Base-by-base conservation (phyloP, 169 alveolate genomes). In the Plasmodium coatneyi region DNA sequence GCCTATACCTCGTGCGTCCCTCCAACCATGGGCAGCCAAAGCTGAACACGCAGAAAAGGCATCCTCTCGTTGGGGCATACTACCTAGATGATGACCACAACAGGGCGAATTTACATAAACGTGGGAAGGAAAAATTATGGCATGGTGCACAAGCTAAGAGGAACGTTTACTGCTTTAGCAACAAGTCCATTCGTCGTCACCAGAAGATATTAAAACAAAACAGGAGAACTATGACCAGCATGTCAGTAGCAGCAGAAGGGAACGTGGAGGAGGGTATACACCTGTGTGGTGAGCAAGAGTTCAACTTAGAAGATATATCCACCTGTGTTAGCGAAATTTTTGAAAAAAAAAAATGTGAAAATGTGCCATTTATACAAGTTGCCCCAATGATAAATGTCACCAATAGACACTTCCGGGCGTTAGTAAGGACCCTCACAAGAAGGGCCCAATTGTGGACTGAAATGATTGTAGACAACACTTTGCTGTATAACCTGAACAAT, bases 371-470 rank as follows among this genome's bases (percentile, higher is more conserved):
- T 76, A 93, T 98, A 32, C 97, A 98, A 36, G 98, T 98, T 30
- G 99, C 99, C 22, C 99, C 99, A 30, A 98, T 98, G 99, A 97
- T 98, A n/a, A 99, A 98, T 93, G 98, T 98, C 32, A 96, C 99
- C 12, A 97, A 98, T 74, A 93, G 95, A 32, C 98, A 97, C 82
- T 98, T 97, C 96, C 93, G 99, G 91, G 95, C 96, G 28, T 79
- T 84, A 43, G 92, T 54, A 5, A 80, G 99, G 32, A 93, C 98
- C 52, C 84, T 98, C 32, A 97, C 99, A 19, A 96, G 93, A 83
- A 92, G 96, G 78, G 96, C 98, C 16, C 97, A 97, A 79, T 91
- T 98, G 30, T 98, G 98, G 97, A 97, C 99, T 36, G 99, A 98
- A 96, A 98, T 98, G 99, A 93, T 98, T 36, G 97, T 97, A 34